Base-by-base conservation (phyloP, 176 grass and related monocot genomes). In the Pharus latifolius region DNA sequence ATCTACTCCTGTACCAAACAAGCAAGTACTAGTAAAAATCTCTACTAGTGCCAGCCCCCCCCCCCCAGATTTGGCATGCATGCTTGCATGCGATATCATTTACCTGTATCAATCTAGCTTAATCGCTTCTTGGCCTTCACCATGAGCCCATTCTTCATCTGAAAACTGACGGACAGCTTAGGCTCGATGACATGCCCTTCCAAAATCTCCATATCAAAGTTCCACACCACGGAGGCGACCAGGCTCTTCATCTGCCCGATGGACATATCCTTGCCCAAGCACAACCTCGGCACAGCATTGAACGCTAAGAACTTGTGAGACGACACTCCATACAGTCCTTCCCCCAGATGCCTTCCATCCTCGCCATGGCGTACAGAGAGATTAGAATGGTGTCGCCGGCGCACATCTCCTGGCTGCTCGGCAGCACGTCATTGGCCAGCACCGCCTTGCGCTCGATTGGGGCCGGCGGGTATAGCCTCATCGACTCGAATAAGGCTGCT, bases 271-370 rank as follows among this genome's bases (percentile, higher is more conserved):
- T 87, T 82, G 12, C 78, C 84, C 10, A 82, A 7, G 48, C 84
- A 82, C 2, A 67, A 49, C 60, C 78, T 72, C 5, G 78, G 84
- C 10, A 59, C 72, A 0, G 73, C 69, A 29, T 78, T 77, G 45
- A 87, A 87, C 5, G 78, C 25, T n/a, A 87, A 11, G 47, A 68
- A 87, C 62, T 60, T 72, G 63, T 78, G 67, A 5, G 84, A 72
- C 0, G 78, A 78, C 43, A 75, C 32, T 78, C 73, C 32, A 9
- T 2, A 66, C 78, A 78, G 48, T 87, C 72, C 29, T 82, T 10
- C 0, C 73, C 84, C 84, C 78, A 87, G 22, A 78, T 9, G 25
- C 31, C 24, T 59, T 78, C 78, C 66, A 54, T 26, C 31, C 78
- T 67, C n/a, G 43, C 78, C 59, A 82, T 87, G 20, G 57, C 25